These are phyloP conservation scores for Candida ponderosae DNA, from an alignment of 805 yeast genomes.

Conservation along the genomic window DNA sequence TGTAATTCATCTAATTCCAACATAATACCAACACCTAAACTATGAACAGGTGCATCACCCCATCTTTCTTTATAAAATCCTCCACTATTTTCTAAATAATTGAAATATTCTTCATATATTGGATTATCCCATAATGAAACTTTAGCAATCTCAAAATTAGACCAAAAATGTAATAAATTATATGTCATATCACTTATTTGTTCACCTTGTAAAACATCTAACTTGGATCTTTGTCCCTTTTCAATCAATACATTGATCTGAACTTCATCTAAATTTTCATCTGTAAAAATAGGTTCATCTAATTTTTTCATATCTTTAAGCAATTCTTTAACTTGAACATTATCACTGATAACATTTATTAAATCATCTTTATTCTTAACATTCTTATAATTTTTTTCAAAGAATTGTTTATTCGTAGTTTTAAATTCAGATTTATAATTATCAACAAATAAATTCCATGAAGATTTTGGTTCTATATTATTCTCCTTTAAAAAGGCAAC, in stretches of 20 bases:
- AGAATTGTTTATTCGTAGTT: slow-evolving; percentile 23
- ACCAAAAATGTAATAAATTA: slow-evolving; percentile 85
- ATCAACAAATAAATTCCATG: slow-evolving; percentile 62
- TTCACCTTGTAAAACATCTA: slow-evolving; percentile 37
- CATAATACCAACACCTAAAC: slow-evolving; percentile 76
- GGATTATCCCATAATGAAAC: slow-evolving; percentile 65
- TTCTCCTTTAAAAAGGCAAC: slow-evolving; percentile 47
- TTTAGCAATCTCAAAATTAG: slow-evolving; percentile 87
- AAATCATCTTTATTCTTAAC: slow-evolving; percentile 20
- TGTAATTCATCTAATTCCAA: slow-evolving; percentile 66
- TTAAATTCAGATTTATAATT: slow-evolving; percentile 26
- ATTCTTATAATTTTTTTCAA: slow-evolving; percentile 17
- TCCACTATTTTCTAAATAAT: slow-evolving; percentile 58
- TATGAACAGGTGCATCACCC: slow-evolving; percentile 97
- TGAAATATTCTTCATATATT: slow-evolving; percentile 59
- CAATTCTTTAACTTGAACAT: slow-evolving; percentile 23
- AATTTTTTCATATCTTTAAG: slow-evolving; percentile 9
- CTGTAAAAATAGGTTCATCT: slow-evolving; percentile 7
- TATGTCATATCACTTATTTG: slow-evolving; percentile 60
- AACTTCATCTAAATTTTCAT: slow-evolving; percentile 19
- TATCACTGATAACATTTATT: slow-evolving; percentile 19
- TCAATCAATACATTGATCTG: slow-evolving; percentile 30
- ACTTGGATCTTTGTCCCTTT: slow-evolving; percentile 22
- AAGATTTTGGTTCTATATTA: slow-evolving; percentile 42
- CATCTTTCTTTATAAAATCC: slow-evolving; percentile 91